Percentiles rank a stretch among this genome's conserved stretches.
These are phyloP conservation scores for Neopestalotiopsis rosae DNA, from an alignment of 2,329 filamentous ascomycete genomes.

Conservation along the genomic window DNA sequence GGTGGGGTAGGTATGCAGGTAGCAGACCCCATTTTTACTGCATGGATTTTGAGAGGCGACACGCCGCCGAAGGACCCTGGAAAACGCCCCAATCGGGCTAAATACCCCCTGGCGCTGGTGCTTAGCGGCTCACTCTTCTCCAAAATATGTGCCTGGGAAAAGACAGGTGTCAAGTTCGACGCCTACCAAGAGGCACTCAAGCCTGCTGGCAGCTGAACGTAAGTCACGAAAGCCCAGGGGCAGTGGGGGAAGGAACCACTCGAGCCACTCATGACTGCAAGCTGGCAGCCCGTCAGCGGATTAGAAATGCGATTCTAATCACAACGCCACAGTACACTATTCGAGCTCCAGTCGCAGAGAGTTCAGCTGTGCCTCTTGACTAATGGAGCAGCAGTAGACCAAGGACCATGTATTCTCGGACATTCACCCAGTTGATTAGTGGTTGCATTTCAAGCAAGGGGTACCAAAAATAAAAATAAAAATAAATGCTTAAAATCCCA, in stretches of 20 bases:
- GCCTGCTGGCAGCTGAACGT: neutral
- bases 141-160: slow-evolving; percentile 17
- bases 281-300: slow-evolving; percentile 1
- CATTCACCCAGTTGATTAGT: neutral
- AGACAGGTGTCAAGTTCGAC: slow-evolving; percentile 19
- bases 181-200: neutral
- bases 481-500: neutral
- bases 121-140: slow-evolving; percentile 12
- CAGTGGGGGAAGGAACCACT: neutral
- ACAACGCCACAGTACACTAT: neutral
- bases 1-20: neutral
- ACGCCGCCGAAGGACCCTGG: slow-evolving; percentile 13
- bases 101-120: neutral
- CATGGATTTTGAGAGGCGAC: neutral
- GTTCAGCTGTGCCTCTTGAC: neutral
- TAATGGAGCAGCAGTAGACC: neutral
- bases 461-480: neutral
- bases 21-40: neutral
- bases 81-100: slow-evolving; percentile 13
- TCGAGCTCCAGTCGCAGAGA: slow-evolving; percentile 3
- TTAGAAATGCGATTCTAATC: slow-evolving; percentile 14
- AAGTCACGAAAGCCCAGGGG: neutral
- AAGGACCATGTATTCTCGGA: neutral
- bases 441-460: neutral
- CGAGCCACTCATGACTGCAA: neutral